phyloP scores from a whole-genome alignment of 2,329 filamentous ascomycete species.

The Fusarium devonianum region DNA sequence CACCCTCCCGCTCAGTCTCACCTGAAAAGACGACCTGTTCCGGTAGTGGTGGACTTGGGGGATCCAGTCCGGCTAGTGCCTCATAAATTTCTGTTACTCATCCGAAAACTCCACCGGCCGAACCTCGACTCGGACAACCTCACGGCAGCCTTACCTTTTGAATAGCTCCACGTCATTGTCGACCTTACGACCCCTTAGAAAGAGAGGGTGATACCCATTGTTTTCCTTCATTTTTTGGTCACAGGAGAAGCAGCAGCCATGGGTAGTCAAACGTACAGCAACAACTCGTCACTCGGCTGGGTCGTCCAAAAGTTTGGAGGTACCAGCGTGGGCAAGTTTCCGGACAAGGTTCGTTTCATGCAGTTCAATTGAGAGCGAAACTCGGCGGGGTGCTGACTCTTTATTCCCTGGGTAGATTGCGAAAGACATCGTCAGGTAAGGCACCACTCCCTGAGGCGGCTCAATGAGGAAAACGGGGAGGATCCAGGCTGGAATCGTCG shows the following conservation, averaged over 20 bases:
- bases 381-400: slow-evolving; percentile 12
- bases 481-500: slow-evolving; percentile 15
- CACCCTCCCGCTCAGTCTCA: no score
- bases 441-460: slow-evolving; percentile 4
- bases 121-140: background rate
- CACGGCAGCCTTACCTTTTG: background rate
- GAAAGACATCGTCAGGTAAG: slow-evolving; percentile 53
- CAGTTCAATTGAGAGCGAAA: slow-evolving; percentile 8
- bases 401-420: slow-evolving; percentile 46
- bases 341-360: slow-evolving; percentile 63
- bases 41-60: no score
- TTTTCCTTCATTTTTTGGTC: slow-evolving; percentile 1
- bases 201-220: no score
- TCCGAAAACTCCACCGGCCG: slow-evolving; percentile 30
- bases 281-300: slow-evolving; percentile 65
- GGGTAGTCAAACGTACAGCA: slow-evolving; percentile 46
- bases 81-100: slow-evolving; percentile 36
- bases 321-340: slow-evolving; percentile 94
- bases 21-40: background rate
- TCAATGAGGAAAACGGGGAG: background rate
- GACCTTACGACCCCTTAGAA: background rate
- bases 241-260: slow-evolving; percentile 34
- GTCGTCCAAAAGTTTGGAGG: slow-evolving; percentile 95
- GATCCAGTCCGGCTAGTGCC: slow-evolving; percentile 30
- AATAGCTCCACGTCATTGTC: background rate